These are phyloP conservation scores for Saccharomycopsis hybrid DNA, from an alignment of 1,139 yeast genomes.

Conservation along the genomic window DNA sequence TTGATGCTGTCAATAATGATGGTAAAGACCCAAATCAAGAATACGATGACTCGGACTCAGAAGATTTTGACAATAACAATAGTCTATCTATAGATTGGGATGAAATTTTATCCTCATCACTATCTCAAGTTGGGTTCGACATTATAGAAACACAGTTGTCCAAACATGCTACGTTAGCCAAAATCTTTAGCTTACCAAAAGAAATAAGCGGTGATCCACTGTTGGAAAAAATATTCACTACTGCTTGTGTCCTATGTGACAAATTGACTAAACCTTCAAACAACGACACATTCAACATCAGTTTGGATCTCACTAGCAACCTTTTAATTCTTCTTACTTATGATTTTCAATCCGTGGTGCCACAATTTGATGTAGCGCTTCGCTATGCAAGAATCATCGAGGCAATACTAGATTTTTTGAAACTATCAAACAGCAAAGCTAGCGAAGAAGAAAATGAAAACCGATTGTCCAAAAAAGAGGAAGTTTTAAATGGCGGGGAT, in stretches of 20 bases:
- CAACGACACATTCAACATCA: constrained; percentile 18
- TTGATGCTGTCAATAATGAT: too few species aligned
- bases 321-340: constrained; percentile 25
- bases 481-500: not conserved
- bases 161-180: constrained; percentile 12
- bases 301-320: constrained; percentile 15
- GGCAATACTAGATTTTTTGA: constrained; percentile 12
- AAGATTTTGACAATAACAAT: constrained; percentile 3
- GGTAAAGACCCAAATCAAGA: too few species aligned
- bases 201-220: not conserved
- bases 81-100: constrained; percentile 13
- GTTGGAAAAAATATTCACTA: not conserved
- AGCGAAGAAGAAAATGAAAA: not conserved
- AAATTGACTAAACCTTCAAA: constrained; percentile 20
- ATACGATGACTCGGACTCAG: constrained; percentile 4
- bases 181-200: constrained; percentile 4
- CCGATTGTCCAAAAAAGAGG: not conserved
- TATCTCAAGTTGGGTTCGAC: constrained; percentile 14
- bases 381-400: constrained; percentile 14
- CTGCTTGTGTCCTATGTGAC: constrained; percentile 17
- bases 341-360: constrained; percentile 23
- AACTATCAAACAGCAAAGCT: not conserved
- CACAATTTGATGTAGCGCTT: constrained; percentile 22
- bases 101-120: constrained; percentile 9
- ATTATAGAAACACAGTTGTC: constrained; percentile 10